Evolutionary conservation across 2,329 filamentous ascomycete genomes (phyloP).

Genomic region (Calonectria hongkongensis): DNA sequence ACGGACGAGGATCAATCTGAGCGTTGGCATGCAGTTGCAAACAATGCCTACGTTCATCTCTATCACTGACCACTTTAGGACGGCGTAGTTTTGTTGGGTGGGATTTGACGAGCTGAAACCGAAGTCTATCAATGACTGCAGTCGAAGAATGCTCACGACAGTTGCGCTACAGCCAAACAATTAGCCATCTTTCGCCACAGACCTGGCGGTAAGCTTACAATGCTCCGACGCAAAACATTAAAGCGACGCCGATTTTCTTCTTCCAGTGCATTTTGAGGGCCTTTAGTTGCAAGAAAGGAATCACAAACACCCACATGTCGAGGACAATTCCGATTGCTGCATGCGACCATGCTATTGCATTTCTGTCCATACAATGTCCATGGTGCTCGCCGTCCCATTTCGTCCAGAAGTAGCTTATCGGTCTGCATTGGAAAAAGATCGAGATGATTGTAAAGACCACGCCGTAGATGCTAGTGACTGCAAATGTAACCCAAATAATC

Average conservation of each 20-base stretch:
- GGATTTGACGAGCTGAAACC: constrained; percentile 54
- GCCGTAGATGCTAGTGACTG: constrained; percentile 59
- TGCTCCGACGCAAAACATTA: constrained; percentile 71
- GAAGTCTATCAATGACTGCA: constrained; percentile 58
- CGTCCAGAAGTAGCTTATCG: constrained; percentile 71
- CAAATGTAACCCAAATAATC: constrained; percentile 65
- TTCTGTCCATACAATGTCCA: constrained; percentile 70
- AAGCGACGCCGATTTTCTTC: constrained; percentile 67
- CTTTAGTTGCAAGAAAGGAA: constrained; percentile 69
- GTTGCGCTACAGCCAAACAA: constrained; percentile 56
- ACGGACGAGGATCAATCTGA: constrained; percentile 59
- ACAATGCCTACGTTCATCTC: constrained; percentile 63
- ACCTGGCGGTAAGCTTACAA: constrained; percentile 58
- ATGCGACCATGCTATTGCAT: constrained; percentile 70
- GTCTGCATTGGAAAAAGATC: constrained; percentile 70
- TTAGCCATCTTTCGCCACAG: background rate
- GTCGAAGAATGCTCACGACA: constrained; percentile 62
- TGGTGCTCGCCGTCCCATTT: constrained; percentile 68
- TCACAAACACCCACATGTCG: constrained; percentile 70
- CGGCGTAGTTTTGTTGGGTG: constrained; percentile 58
- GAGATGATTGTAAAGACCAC: constrained; percentile 65
- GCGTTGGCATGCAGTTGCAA: constrained; percentile 61
- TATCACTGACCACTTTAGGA: constrained; percentile 61
- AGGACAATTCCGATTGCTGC: constrained; percentile 71
- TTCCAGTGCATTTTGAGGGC: constrained; percentile 66